Base-by-base conservation (phyloP, 148 eudicot genomes). In the Fagopyrum esculentum region DNA sequence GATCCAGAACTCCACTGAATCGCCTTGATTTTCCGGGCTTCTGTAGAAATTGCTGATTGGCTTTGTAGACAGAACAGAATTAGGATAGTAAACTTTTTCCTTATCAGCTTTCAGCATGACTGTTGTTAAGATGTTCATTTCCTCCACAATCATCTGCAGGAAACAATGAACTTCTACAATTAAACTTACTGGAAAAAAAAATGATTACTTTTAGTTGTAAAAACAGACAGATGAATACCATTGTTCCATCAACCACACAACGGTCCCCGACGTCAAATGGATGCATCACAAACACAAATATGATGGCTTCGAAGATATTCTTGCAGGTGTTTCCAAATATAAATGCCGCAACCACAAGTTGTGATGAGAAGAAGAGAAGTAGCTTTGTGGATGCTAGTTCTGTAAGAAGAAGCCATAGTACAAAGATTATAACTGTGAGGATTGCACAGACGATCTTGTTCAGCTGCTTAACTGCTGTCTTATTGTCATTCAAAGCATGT, bases 211-310 rank as follows among this genome's bases (percentile, higher is more conserved):
- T 60, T 22, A 61, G 3, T 13, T 74, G 73, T 50, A 50, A 3
- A 1, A 7, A 1, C 7, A 40, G 52, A 76, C 73, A 72, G 17
- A 54, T 9, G 45, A 50, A 64, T 87, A 90, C 95, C 95, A 82
- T 82, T 45, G 79, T 75, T 44, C 85, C 86, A 64, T 88, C 95
- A 45, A 90, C 78, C 78, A 86, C 82, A 79, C 95, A 90, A 19
- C 92, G 92, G 71, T 90, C 95, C 50, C 95, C 88, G 59, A 90
- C 90, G 78, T 90, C 95, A 76, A 88, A 90, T 30, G 95, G 95
- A 75, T 90, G 95, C 92, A 88, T 90, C 72, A 90, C 86, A 52
- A 90, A 90, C 30, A 90, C 95, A 72, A 90, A 90, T 72, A 90
- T 82, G 61, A 90, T 86, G 55, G 95, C 91, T 82, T 90, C 95